Conservation (phyloP, 768 basidiomycete genomes). For the Boletus edulis region DNA sequence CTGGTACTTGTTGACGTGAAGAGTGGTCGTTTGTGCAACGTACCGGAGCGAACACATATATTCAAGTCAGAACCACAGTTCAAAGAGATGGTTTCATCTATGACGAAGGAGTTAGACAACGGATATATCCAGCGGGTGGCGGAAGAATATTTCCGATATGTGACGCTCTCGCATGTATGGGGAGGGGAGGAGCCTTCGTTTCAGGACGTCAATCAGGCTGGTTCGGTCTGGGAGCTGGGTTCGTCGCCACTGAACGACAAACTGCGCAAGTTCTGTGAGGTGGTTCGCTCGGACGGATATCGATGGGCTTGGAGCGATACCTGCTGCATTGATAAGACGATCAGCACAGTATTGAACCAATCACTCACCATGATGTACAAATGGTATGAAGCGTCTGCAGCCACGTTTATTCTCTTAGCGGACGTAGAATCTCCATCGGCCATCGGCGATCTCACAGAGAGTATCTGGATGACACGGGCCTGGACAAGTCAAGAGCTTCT, state of each 20-base stretch:
- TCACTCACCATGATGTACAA: conserved; percentile 15
- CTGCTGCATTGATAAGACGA: conserved; percentile 13
- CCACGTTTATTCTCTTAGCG: background rate
- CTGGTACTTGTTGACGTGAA: background rate
- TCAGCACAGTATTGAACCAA: background rate
- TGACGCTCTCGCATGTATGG: no score
- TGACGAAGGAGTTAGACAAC: background rate
- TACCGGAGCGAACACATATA: background rate
- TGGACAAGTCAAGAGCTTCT: conserved; percentile 20
- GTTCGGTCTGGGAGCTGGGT: no score
- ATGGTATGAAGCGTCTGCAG: conserved; percentile 9
- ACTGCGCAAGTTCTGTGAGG: no score
- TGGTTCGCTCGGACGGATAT: background rate
- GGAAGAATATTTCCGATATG: no score
- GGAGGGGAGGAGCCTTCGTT: no score
- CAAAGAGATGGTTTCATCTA: no score
- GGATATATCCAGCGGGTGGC: rapidly evolving
- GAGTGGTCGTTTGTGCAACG: background rate
- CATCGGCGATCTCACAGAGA: background rate
- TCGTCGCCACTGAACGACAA: no score
- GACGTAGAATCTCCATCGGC: background rate
- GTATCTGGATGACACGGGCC: conserved; percentile 8
- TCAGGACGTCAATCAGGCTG: no score
- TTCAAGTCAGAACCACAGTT: no score
- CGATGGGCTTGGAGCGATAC: conserved; percentile 17